These are phyloP conservation scores for Epithele typhae DNA, from an alignment of 768 basidiomycete species.

Conservation along the genomic window DNA sequence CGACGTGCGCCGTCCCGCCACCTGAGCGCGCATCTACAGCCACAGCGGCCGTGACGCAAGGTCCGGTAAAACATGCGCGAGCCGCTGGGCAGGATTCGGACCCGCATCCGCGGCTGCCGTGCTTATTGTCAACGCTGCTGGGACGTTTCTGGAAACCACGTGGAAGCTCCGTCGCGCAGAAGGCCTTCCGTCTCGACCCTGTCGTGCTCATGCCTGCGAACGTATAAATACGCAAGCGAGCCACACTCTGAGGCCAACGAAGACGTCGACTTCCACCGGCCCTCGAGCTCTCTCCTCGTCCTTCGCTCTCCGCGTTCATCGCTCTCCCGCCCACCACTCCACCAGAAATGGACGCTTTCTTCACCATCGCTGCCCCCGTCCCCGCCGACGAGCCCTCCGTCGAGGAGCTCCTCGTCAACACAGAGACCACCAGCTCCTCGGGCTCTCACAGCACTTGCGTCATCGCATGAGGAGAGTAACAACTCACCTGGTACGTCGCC, in stretches of 20 bases:
- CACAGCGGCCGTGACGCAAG: neutral
- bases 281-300: neutral
- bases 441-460: slow-evolving; percentile 2
- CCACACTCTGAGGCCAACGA: neutral
- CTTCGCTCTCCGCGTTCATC: neutral
- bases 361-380: slow-evolving; percentile 12
- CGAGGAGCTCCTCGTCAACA: slow-evolving; percentile 8
- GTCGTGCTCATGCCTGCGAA: neutral
- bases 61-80: slow-evolving; percentile 1
- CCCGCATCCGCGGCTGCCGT: neutral
- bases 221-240: neutral
- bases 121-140: slow-evolving; percentile 2
- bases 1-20: no score
- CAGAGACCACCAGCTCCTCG: slow-evolving; percentile 3
- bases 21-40: no score
- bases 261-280: neutral
- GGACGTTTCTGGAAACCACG: neutral
- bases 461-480: slow-evolving; percentile 7
- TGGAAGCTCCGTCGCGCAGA: no score
- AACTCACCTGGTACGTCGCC: neutral
- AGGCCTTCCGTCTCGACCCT: neutral
- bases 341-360: slow-evolving; percentile 14
- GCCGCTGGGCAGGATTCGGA: neutral
- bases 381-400: slow-evolving; percentile 11
- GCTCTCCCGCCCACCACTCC: neutral